Conservation (phyloP, 768 basidiomycete genomes). For the Strobilomyces confusus region DNA sequence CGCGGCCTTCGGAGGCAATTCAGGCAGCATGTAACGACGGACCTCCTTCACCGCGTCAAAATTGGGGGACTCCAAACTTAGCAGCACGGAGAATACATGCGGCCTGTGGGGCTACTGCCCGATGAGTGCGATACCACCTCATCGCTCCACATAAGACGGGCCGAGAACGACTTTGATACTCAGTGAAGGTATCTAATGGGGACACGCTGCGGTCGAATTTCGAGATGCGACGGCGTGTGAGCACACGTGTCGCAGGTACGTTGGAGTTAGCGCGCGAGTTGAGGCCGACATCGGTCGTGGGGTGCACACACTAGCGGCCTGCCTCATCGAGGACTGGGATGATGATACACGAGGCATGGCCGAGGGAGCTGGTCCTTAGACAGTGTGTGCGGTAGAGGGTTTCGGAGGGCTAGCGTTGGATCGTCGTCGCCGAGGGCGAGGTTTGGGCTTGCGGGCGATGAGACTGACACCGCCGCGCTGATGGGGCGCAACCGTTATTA, state of each 20-base stretch:
- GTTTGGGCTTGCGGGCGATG: slow-evolving; percentile 3
- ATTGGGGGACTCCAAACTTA: background rate
- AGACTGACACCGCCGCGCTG: slow-evolving; percentile 19
- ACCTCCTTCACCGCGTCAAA: slow-evolving; percentile 18
- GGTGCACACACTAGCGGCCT: slow-evolving; percentile 1
- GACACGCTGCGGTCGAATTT: slow-evolving; percentile 27
- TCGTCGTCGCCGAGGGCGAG: slow-evolving; percentile 9
- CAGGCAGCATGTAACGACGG: slow-evolving; percentile 2
- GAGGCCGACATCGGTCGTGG: slow-evolving; percentile 1
- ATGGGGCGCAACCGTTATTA: slow-evolving; percentile 24
- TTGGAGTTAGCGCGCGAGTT: slow-evolving; percentile 29
- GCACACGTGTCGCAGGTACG: slow-evolving; percentile 29
- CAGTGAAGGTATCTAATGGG: slow-evolving; percentile 13
- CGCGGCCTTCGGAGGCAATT: slow-evolving; percentile 28
- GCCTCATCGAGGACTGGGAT: background rate
- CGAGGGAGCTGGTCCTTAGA: background rate
- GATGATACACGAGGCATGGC: background rate
- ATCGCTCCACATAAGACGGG: slow-evolving; percentile 15
- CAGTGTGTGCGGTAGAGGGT: background rate
- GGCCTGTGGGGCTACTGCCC: slow-evolving; percentile 1
- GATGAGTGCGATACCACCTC: slow-evolving; percentile 3
- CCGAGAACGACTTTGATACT: slow-evolving; percentile 5
- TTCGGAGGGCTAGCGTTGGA: background rate
- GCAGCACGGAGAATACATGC: slow-evolving; percentile 5
- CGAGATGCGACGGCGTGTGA: slow-evolving; percentile 30